These are phyloP conservation scores for Onygenales sp. DNA, from an alignment of 2,329 filamentous ascomycete genomes.

Conservation along the genomic window DNA sequence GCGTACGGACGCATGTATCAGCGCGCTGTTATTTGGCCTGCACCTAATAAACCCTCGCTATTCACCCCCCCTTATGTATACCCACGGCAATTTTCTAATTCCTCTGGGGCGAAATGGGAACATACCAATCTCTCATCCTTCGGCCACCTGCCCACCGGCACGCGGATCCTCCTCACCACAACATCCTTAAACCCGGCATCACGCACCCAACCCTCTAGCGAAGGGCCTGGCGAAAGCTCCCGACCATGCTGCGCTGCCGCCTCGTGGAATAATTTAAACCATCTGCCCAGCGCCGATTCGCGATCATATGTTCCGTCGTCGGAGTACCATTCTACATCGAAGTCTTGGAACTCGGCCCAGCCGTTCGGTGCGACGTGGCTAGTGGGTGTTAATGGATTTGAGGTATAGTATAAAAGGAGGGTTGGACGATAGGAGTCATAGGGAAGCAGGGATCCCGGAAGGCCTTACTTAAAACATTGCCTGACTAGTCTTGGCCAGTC, in stretches of 20 bases:
- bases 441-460: not conserved
- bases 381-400: not conserved
- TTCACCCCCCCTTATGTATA: not conserved
- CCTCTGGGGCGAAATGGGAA: not conserved
- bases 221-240: constrained; percentile 7
- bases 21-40: not conserved
- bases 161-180: constrained; percentile 14
- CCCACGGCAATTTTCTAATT: not conserved
- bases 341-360: constrained; percentile 29
- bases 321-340: constrained; percentile 18
- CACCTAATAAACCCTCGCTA: not conserved
- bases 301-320: constrained; percentile 19
- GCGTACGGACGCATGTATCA: not conserved
- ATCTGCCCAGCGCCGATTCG: constrained; percentile 13
- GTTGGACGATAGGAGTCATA: not conserved
- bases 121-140: constrained; percentile 14
- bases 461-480: constrained; percentile 33
- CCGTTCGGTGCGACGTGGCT: constrained; percentile 12
- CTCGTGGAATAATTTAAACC: constrained; percentile 17
- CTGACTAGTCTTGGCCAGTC: constrained; percentile 42
- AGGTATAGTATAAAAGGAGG: not conserved
- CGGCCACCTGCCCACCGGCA: constrained; percentile 17
- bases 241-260: constrained; percentile 15
- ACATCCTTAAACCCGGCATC: constrained; percentile 17
- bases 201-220: constrained; percentile 10